phyloP scores from a whole-genome alignment of 2,329 filamentous ascomycete species.

The Penicillium sp. region DNA sequence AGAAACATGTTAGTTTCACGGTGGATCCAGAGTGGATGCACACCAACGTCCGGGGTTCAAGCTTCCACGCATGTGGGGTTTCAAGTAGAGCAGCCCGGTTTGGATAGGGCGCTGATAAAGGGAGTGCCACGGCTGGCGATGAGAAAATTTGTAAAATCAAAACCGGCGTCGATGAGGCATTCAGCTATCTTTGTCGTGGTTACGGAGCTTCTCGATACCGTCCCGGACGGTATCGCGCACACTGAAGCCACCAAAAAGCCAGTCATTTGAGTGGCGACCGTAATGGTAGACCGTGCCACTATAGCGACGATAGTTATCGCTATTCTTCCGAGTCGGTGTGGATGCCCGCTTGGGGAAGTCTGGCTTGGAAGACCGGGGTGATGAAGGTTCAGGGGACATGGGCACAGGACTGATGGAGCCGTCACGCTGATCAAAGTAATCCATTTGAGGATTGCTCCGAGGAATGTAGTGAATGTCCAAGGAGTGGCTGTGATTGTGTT shows the following conservation, averaged over 20 bases:
- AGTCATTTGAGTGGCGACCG: constrained; percentile 53
- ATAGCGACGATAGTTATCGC: constrained; percentile 39
- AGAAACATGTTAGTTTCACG: not conserved
- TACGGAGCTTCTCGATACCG: constrained; percentile 38
- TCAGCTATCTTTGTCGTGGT: constrained; percentile 30
- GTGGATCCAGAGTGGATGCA: not conserved
- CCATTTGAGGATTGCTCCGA: constrained; percentile 11
- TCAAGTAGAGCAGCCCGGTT: not conserved
- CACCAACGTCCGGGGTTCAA: not conserved
- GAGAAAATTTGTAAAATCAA: not conserved
- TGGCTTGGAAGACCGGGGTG: constrained; percentile 15
- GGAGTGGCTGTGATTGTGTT: constrained; percentile 4
- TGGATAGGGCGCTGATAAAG: not conserved
- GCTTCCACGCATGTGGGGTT: not conserved
- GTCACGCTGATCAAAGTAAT: constrained; percentile 15
- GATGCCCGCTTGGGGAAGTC: constrained; percentile 20
- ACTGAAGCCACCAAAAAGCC: constrained; percentile 52
- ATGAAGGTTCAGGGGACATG: constrained; percentile 21
- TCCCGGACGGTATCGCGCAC: constrained; percentile 47
- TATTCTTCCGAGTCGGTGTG: constrained; percentile 27
- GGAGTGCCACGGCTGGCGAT: not conserved
- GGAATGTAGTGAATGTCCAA: constrained; percentile 15
- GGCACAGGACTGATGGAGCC: constrained; percentile 19
- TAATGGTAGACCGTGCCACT: constrained; percentile 45
- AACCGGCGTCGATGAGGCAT: not conserved